Percentiles rank a stretch among this genome's conserved stretches.
phyloP scores from a whole-genome alignment of 768 basidiomycete species.

The Suillus luteus region DNA sequence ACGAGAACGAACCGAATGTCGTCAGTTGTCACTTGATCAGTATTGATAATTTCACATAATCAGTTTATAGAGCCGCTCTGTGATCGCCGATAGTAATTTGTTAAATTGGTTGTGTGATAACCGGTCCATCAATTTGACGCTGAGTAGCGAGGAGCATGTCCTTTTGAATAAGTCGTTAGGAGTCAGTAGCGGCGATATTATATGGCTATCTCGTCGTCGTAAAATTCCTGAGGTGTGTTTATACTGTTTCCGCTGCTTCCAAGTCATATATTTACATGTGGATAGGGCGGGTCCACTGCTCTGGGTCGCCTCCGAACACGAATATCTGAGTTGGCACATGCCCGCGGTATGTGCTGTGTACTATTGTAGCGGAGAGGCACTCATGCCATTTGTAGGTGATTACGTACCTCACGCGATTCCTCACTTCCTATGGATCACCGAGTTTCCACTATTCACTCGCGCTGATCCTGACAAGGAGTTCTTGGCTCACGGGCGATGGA shows the following conservation, averaged over 20 bases:
- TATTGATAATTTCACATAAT: slow-evolving; percentile 11
- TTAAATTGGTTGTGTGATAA: slow-evolving; percentile 49
- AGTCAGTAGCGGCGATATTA: slow-evolving; percentile 51
- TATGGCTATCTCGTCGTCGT: slow-evolving; percentile 59
- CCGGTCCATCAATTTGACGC: slow-evolving; percentile 25
- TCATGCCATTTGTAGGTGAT: slow-evolving; percentile 46
- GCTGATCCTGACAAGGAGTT: slow-evolving; percentile 88
- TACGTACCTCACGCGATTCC: slow-evolving; percentile 57
- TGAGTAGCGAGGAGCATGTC: slow-evolving; percentile 29
- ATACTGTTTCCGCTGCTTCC: slow-evolving; percentile 13
- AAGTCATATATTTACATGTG: slow-evolving; percentile 23
- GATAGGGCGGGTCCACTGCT: slow-evolving; percentile 83
- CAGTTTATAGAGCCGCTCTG: slow-evolving; percentile 47
- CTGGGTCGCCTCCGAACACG: slow-evolving; percentile 72
- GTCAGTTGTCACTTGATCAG: slow-evolving; percentile 22
- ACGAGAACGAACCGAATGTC: slow-evolving; percentile 26
- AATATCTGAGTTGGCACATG: slow-evolving; percentile 66
- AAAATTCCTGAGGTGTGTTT: slow-evolving; percentile 52
- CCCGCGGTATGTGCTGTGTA: slow-evolving; percentile 49
- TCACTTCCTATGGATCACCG: slow-evolving; percentile 94
- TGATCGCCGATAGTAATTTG: slow-evolving; percentile 47
- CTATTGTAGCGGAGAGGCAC: slow-evolving; percentile 11
- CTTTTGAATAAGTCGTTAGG: slow-evolving; percentile 44
- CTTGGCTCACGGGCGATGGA: slow-evolving; percentile 85
- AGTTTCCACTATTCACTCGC: slow-evolving; percentile 90